These are phyloP conservation scores for Vigna angularis DNA, from an alignment of 306 rosid species.

Conservation along the genomic window DNA sequence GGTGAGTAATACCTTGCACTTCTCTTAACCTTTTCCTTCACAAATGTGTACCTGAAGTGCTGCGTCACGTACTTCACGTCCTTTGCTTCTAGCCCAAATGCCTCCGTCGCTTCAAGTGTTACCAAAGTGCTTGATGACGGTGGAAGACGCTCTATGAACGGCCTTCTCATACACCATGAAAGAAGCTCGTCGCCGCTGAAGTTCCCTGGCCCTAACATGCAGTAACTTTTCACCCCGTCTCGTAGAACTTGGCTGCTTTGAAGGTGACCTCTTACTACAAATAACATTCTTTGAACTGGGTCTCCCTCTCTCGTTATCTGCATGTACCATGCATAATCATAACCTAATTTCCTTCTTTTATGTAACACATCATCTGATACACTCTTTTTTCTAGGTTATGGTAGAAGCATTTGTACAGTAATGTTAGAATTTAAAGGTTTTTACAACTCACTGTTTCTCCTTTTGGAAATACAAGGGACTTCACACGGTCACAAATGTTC, in stretches of 20 bases:
- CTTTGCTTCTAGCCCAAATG: slow-evolving; percentile 81
- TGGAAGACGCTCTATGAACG: slow-evolving; percentile 80
- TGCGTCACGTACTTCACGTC: slow-evolving; percentile 94
- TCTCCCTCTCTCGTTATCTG: slow-evolving; percentile 89
- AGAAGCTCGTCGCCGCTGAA: slow-evolving; percentile 94
- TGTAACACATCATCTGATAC: too few species aligned
- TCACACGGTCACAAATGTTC: slow-evolving; percentile 95
- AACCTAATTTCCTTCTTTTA: too few species aligned
- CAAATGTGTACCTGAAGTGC: slow-evolving; percentile 91
- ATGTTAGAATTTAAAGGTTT: neutral
- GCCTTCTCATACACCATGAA: slow-evolving; percentile 88
- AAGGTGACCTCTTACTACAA: slow-evolving; percentile 93
- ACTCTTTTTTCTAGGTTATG: too few species aligned
- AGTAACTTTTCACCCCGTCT: slow-evolving; percentile 87
- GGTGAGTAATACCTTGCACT: slow-evolving; percentile 95
- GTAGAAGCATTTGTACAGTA: too few species aligned
- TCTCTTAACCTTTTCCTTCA: slow-evolving; percentile 86
- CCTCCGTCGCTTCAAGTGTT: slow-evolving; percentile 86
- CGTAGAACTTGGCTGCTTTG: slow-evolving; percentile 87
- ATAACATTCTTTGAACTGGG: slow-evolving; percentile 92
- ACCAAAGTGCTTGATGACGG: slow-evolving; percentile 76
- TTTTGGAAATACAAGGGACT: slow-evolving; percentile 88
- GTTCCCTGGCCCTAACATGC: slow-evolving; percentile 96
- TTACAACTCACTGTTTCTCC: slow-evolving; percentile 82
- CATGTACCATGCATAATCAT: too few species aligned